phyloP scores from a whole-genome alignment of 352 stramenopile species.

The Proteromonas lacertae region DNA sequence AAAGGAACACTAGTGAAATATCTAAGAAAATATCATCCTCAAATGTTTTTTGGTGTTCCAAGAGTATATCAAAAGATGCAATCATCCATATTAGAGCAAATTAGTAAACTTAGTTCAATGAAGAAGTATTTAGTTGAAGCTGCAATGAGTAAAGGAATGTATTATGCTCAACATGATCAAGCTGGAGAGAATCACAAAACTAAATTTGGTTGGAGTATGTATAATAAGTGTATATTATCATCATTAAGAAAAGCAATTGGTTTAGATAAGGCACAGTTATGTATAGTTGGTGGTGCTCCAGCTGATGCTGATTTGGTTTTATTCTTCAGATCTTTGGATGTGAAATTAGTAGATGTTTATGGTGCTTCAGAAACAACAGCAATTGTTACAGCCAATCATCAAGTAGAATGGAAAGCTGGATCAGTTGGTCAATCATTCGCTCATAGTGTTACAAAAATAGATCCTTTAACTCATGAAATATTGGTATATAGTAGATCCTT shows the following conservation, averaged over 20 bases:
- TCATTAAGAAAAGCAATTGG: constrained; percentile 48
- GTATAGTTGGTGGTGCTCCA: constrained; percentile 46
- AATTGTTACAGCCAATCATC: constrained; percentile 18
- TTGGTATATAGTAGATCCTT: constrained; percentile 12
- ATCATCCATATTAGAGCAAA: constrained; percentile 26
- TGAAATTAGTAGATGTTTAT: constrained; percentile 54
- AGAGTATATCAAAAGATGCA: constrained; percentile 26
- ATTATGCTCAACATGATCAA: constrained; percentile 20
- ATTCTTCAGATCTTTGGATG: constrained; percentile 66
- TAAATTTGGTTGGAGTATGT: constrained; percentile 46
- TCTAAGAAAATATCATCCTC: constrained; percentile 25
- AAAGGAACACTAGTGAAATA: too few species aligned
- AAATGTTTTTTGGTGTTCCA: constrained; percentile 36
- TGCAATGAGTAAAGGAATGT: constrained; percentile 27
- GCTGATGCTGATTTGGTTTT: constrained; percentile 55
- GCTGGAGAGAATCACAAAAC: constrained; percentile 34
- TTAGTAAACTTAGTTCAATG: constrained; percentile 29
- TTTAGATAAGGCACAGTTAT: constrained; percentile 39
- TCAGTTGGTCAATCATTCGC: constrained; percentile 29
- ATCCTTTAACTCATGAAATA: constrained; percentile 10
- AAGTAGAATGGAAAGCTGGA: constrained; percentile 34
- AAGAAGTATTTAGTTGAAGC: constrained; percentile 54
- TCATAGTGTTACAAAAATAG: constrained; percentile 15
- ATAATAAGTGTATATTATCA: constrained; percentile 33
- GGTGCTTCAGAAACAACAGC: constrained; percentile 55